These are phyloP conservation scores for Chlorella sp. DNA, from an alignment of 139 green algal species.

Conservation along the genomic window DNA sequence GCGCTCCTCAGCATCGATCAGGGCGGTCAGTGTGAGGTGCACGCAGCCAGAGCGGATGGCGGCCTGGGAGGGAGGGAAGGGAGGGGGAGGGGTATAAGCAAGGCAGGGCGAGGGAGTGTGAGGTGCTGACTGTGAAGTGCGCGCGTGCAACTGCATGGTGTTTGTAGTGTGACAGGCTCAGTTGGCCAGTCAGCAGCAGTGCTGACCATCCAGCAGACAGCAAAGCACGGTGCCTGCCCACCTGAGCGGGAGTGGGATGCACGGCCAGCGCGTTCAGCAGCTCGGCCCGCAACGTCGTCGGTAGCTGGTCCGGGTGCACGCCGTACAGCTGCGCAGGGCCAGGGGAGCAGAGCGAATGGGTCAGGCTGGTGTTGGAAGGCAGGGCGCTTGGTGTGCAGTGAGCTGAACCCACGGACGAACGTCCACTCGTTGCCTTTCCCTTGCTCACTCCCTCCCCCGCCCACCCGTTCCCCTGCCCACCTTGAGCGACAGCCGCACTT, in stretches of 20 bases:
- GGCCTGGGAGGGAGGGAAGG: neutral
- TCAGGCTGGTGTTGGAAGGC: too few relatives aligned
- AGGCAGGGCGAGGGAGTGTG: too few relatives aligned
- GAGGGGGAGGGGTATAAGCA: too few relatives aligned
- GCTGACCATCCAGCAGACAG: too few relatives aligned
- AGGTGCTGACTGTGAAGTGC: too few relatives aligned
- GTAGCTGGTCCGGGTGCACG: constrained; percentile 22
- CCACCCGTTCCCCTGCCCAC: too few relatives aligned
- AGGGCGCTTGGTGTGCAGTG: neutral
- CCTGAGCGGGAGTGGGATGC: neutral
- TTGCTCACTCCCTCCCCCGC: too few relatives aligned
- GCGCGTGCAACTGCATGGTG: too few relatives aligned
- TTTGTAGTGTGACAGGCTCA: too few relatives aligned
- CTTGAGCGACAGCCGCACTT: neutral
- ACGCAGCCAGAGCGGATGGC: constrained; percentile 21
- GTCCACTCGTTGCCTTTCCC: too few relatives aligned
- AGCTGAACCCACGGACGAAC: neutral
- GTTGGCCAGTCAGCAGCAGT: too few relatives aligned
- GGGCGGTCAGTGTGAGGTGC: constrained; percentile 11
- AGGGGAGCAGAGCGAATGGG: neutral
- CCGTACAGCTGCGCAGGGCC: neutral
- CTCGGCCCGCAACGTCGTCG: neutral
- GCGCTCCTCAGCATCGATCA: neutral
- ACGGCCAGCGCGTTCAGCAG: neutral
- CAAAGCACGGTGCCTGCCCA: too few relatives aligned